Percentiles rank a stretch among this genome's conserved stretches.
phyloP scores from a whole-genome alignment of 192 early-diverging fungal species.

The Phlyctochytrium bullatum region DNA sequence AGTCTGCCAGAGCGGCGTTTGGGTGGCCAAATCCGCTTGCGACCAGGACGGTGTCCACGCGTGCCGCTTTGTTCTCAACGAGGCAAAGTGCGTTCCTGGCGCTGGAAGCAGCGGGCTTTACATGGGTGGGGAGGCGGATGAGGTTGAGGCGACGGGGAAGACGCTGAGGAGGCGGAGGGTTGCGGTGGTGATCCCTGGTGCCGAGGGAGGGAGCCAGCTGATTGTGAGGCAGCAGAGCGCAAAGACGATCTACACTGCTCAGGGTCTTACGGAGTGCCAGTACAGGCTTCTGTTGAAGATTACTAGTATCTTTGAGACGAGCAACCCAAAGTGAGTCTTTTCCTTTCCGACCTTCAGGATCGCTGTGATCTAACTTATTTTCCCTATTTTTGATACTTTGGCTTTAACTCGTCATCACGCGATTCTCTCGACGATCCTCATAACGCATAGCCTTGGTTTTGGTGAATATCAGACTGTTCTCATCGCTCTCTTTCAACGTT shows the following conservation, averaged over 20 bases:
- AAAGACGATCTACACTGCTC: not conserved
- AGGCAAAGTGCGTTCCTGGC: not conserved
- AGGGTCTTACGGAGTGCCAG: constrained; percentile 14
- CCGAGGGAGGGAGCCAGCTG: not conserved
- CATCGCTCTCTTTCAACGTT: too few species aligned
- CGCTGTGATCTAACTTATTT: too few species aligned
- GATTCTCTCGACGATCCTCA: too few species aligned
- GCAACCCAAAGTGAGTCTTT: not conserved
- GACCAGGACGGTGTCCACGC: not conserved
- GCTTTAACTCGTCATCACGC: too few species aligned
- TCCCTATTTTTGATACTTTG: too few species aligned
- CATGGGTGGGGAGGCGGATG: not conserved
- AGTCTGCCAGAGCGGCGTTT: not conserved
- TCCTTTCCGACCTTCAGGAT: too few species aligned
- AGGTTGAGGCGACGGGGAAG: not conserved
- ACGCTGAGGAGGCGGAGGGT: not conserved
- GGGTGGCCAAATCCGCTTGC: not conserved
- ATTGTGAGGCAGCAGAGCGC: not conserved
- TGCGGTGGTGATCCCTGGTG: not conserved
- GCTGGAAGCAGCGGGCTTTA: not conserved
- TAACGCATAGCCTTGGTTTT: too few species aligned
- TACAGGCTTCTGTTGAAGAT: constrained; percentile 17
- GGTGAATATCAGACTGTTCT: too few species aligned
- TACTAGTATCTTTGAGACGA: constrained; percentile 5
- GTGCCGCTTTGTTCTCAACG: not conserved